A percentile compares a stretch with the other conserved stretches of the same genome.
Conservation (phyloP, 257 asterid species). For the Anisodus acutangulus region DNA sequence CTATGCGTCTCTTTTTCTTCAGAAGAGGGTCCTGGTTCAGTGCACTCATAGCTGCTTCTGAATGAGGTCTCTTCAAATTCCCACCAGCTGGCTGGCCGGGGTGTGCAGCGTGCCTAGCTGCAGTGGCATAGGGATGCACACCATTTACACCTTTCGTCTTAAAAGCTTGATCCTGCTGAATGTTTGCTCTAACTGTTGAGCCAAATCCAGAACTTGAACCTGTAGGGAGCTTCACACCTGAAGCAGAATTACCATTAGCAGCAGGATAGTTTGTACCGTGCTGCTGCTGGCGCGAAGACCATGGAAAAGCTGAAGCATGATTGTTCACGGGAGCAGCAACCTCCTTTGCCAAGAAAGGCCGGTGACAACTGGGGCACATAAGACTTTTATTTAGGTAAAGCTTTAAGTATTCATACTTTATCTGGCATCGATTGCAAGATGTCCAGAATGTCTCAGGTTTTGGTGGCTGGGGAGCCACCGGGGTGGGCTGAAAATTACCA, state of each 20-base stretch:
- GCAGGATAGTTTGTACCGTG: slow-evolving; percentile 24
- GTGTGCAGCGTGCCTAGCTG: slow-evolving; percentile 33
- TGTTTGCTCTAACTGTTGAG: slow-evolving; percentile 9
- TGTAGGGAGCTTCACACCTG: slow-evolving; percentile 24
- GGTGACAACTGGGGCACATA: slow-evolving; percentile 45
- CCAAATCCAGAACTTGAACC: slow-evolving; percentile 27
- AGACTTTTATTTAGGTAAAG: slow-evolving; percentile 46
- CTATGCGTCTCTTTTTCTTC: too few species aligned
- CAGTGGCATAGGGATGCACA: slow-evolving; percentile 17
- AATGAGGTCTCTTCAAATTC: too few species aligned
- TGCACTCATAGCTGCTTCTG: too few species aligned
- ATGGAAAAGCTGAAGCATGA: slow-evolving; percentile 1
- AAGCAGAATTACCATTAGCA: slow-evolving; percentile 13
- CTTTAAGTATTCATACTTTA: slow-evolving; percentile 38
- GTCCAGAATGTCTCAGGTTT: slow-evolving; percentile 60
- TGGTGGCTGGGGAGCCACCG: slow-evolving; percentile 28
- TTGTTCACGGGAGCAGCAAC: slow-evolving; percentile 39
- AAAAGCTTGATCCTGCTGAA: slow-evolving; percentile 31
- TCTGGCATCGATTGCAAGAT: slow-evolving; percentile 49
- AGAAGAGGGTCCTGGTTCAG: too few species aligned
- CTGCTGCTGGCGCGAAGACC: slow-evolving; percentile 34
- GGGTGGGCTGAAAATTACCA: slow-evolving; percentile 28
- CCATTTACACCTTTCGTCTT: slow-evolving; percentile 17
- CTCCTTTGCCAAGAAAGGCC: slow-evolving; percentile 52
- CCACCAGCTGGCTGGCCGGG: too few species aligned